Evolutionary conservation across 257 asterid genomes (phyloP), one percentile per base, ranked within the genome.

Genomic region (Voacanga thouarsii): DNA sequence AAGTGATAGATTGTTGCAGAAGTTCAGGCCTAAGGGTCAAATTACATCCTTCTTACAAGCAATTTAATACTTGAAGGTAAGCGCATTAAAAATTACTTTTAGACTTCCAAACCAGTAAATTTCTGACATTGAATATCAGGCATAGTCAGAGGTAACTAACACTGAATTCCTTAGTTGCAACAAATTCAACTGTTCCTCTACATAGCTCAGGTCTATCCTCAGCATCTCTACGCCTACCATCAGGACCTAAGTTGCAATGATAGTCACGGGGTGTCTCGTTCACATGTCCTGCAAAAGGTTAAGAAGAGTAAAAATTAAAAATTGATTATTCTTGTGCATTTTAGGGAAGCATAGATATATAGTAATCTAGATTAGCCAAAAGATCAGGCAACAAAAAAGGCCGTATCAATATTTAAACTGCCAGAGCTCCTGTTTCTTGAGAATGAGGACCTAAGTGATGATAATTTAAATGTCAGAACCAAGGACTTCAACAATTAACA

Each of bases 221-320:
- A 77, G 92, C 98, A 84, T 96, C 99, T 87, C 98, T 92, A 77
- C 99, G 97, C 82, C 98, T 92, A 75, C 99, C 99, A 83, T 96
- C 99, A 44, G 99, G 99, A 75, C 99, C 99, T 82, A 96, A 89
- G 87, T 93, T 96, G 92, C 97, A 96, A 81, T 90, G 99, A 86
- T 96, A 96, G 82, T 93, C 99, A 59, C 96, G 97, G 16, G 98
- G 98, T 75, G 98, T 93, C 85, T 92, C 99, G 85, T 93, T 97
- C 23, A 92, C 89, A 85, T 89, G 89, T 83, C 98, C 99, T 96
- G 93, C 80, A 89, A 83, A 80, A 72, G 43, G 60, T 57, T 78
- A 45, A 56, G 41, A 71, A 12, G 66, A 68, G 39, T 60, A 69
- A 26, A 70, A 61, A 43, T 37, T 19, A 8, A 73, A 30, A 67